These are phyloP conservation scores for Pseudotulostoma volvatum DNA, from an alignment of 495 filamentous ascomycete species.

Conservation along the genomic window DNA sequence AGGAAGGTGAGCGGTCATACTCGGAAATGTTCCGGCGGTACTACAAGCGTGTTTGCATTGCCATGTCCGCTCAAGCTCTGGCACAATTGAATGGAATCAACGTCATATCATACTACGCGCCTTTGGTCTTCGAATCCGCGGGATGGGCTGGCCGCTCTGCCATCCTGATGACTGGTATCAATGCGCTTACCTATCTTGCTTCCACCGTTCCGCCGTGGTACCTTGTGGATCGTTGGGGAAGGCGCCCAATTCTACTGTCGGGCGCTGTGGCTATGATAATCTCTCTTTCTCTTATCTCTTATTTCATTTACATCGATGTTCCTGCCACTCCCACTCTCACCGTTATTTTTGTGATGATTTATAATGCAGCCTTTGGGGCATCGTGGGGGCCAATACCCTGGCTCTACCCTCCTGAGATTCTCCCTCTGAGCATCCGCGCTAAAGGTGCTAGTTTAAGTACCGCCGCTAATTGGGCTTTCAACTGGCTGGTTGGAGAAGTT, in stretches of 20 bases:
- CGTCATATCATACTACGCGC: constrained; percentile 97
- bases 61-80: constrained; percentile 94
- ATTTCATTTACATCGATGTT: constrained; percentile 85
- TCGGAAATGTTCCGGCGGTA: constrained; percentile 91
- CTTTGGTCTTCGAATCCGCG: constrained; percentile 88
- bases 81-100: constrained; percentile 98
- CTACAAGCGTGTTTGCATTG: constrained; percentile 82
- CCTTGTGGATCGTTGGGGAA: constrained; percentile 83
- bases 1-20: constrained; percentile 88
- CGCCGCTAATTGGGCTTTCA: constrained; percentile 95
- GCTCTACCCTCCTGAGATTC: constrained; percentile 95
- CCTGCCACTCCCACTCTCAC: constrained; percentile 61
- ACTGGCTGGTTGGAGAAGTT: constrained; percentile 90
- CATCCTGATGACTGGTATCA: constrained; percentile 95
- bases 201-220: constrained; percentile 96
- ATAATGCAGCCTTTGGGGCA: constrained; percentile 93
- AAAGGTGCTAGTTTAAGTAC: constrained; percentile 96
- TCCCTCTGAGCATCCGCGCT: constrained; percentile 89
- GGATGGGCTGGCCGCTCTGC: constrained; percentile 83
- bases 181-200: constrained; percentile 76
- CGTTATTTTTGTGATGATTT: constrained; percentile 91
- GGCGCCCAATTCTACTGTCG: constrained; percentile 76
- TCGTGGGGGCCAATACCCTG: constrained; percentile 99
- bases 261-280: constrained; percentile 84
- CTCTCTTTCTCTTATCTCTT: constrained; percentile 82